These are phyloP conservation scores for Boletus rubroflammeus DNA, from an alignment of 768 basidiomycete genomes.

Conservation along the genomic window DNA sequence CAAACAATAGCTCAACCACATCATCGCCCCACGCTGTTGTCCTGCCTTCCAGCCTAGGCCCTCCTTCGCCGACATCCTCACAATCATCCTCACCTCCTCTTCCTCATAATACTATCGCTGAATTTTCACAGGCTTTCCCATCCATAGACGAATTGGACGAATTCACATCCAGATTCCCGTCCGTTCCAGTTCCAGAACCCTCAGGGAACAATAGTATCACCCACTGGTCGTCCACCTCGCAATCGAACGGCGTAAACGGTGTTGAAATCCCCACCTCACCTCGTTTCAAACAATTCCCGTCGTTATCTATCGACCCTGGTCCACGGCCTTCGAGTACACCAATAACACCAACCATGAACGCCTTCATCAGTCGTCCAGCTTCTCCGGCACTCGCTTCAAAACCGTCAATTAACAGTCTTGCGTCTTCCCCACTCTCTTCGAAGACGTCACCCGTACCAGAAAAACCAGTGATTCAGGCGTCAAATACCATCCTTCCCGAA, in stretches of 20 bases:
- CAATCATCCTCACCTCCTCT: constrained; percentile 59
- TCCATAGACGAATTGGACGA: constrained; percentile 75
- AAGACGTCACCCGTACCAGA: constrained; percentile 27
- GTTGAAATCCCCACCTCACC: constrained; percentile 32
- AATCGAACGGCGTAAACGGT: constrained; percentile 31
- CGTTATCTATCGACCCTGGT: constrained; percentile 43
- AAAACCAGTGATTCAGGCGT: constrained; percentile 52
- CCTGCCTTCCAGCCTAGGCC: constrained; percentile 66
- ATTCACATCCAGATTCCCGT: constrained; percentile 44
- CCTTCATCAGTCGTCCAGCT: constrained; percentile 59
- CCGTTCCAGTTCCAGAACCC: constrained; percentile 42
- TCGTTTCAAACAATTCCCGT: constrained; percentile 36
- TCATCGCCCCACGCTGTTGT: constrained; percentile 65
- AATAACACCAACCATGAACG: constrained; percentile 52
- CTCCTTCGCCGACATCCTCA: constrained; percentile 72
- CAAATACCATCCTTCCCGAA: constrained; percentile 56
- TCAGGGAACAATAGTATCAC: constrained; percentile 32
- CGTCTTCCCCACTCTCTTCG: constrained; percentile 31
- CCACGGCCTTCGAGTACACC: constrained; percentile 70
- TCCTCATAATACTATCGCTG: constrained; percentile 41
- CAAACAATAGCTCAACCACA: constrained; percentile 30
- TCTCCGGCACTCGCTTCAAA: constrained; percentile 50
- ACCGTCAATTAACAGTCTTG: constrained; percentile 39
- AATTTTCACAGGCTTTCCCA: constrained; percentile 67
- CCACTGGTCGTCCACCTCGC: constrained; percentile 19